These are phyloP conservation scores for Chrysoporthe puriensis DNA, from an alignment of 2,329 filamentous ascomycete genomes.

Conservation along the genomic window DNA sequence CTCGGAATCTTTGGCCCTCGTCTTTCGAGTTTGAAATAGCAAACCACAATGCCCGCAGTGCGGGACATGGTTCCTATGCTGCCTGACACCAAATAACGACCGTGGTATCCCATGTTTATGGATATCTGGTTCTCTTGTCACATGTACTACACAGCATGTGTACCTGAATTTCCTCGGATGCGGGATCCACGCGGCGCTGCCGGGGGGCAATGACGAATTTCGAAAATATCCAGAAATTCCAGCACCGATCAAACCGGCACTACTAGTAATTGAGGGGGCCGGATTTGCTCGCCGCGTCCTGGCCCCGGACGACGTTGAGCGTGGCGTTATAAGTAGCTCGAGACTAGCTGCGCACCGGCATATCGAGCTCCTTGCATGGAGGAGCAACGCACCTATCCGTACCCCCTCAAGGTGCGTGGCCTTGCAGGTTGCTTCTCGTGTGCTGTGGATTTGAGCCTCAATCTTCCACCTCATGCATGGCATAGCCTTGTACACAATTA, in stretches of 20 bases:
- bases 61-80: background rate
- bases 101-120: background rate
- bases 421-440: slow-evolving; percentile 26
- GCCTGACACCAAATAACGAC: background rate
- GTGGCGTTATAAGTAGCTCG: slow-evolving; percentile 8
- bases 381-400: slow-evolving; percentile 15
- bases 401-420: slow-evolving; percentile 15
- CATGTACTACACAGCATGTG: background rate
- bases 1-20: background rate
- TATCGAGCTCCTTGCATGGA: slow-evolving; percentile 3
- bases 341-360: slow-evolving; percentile 12
- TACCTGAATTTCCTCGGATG: background rate
- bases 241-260: background rate
- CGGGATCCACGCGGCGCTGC: background rate
- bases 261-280: background rate
- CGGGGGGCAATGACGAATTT: slow-evolving; percentile 1
- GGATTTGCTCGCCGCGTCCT: background rate
- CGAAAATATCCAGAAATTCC: background rate
- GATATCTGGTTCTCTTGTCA: background rate
- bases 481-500: slow-evolving; percentile 31
- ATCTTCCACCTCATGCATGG: slow-evolving; percentile 38
- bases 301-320: background rate
- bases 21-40: background rate
- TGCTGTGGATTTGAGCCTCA: slow-evolving; percentile 39
- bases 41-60: background rate